Base-by-base conservation (phyloP, 495 filamentous ascomycete genomes). In the Aspergillus cavernicola region DNA sequence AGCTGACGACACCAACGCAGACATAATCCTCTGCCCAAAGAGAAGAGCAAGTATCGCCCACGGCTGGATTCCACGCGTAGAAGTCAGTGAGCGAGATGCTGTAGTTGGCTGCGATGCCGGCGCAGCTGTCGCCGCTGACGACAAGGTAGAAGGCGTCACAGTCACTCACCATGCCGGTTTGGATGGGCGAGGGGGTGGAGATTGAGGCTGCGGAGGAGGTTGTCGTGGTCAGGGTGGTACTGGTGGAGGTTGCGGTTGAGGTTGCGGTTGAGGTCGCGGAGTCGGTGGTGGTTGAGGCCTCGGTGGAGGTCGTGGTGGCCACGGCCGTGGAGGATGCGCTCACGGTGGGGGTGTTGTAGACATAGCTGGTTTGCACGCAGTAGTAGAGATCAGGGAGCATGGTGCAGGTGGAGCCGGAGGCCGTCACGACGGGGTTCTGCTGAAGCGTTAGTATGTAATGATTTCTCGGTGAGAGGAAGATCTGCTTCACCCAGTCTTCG, bases 121-220 rank as follows among this genome's bases (percentile, higher is more conserved):
- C 16, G 26, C 23, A 45, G 24, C 4, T 45, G 23, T 45, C 53
- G 16, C 53, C 52, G 5, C 9, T 24, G 2, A 19, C 24, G 1
- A 55, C 52, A 2, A 33, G n/a, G 37, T 55, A 36, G 35, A 39
- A 55, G 15, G 42, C 26, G 3, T 48, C 26, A 12, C 43, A 46
- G n/a, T 4, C 16, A 8, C 16, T 8, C 6, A 33, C n/a, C 3
- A 46, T 33, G 52, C 37, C 53, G 59, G 57, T 19, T 48, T 66
- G 53, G 16, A 56, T 38, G 4, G 62, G 62, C 0, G 59, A 29
- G 4, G 64, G 66, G 1, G 63, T 59, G 19, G 55, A 20, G 24
- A 61, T 42, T 0, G 44, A 45, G 18, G 48, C 31, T 6, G 39
- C 38, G 33, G 23, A 32, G 4, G 50, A 36, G 0, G 50, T 39